A percentile compares a stretch with the other conserved stretches of the same genome.
phyloP scores from a whole-genome alignment of 208 protist genomes.

The Trypanosoma lewisi region DNA sequence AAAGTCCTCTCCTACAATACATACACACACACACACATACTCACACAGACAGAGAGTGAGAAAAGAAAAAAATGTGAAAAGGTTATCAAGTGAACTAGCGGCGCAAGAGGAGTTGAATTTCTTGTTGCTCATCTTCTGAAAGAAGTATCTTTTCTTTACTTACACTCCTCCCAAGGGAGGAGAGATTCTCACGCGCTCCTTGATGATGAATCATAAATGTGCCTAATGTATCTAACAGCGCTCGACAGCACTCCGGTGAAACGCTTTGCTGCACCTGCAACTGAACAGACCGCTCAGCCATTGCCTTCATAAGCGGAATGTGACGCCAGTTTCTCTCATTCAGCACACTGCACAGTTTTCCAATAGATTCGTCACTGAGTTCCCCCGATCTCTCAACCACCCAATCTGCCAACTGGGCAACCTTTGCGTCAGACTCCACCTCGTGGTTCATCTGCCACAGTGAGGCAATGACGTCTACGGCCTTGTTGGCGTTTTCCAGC shows the following conservation, averaged over 20 bases:
- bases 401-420: constrained; percentile 28
- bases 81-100: constrained; percentile 19
- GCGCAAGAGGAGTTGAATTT: constrained; percentile 46
- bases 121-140: constrained; percentile 60
- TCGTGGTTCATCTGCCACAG: constrained; percentile 64
- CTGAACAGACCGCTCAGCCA: constrained; percentile 45
- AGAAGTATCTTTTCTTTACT: constrained; percentile 67
- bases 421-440: constrained; percentile 21
- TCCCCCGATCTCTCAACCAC: constrained; percentile 37
- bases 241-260: constrained; percentile 36
- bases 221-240: constrained; percentile 63
- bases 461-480: constrained; percentile 50
- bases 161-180: constrained; percentile 57
- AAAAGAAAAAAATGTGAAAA: constrained; percentile 14
- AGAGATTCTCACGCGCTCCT: constrained; percentile 46
- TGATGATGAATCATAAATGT: constrained; percentile 47
- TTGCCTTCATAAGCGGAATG: constrained; percentile 37
- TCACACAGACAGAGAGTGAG: constrained; percentile 1
- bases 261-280: constrained; percentile 38
- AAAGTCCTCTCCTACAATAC: neutral
- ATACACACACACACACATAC: neutral
- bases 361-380: constrained; percentile 37
- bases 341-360: constrained; percentile 64
- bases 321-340: constrained; percentile 47
- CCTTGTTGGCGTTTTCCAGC: constrained; percentile 44